Conservation (phyloP, 163 green algal species). For the Coccomyxa subellipsoidea region DNA sequence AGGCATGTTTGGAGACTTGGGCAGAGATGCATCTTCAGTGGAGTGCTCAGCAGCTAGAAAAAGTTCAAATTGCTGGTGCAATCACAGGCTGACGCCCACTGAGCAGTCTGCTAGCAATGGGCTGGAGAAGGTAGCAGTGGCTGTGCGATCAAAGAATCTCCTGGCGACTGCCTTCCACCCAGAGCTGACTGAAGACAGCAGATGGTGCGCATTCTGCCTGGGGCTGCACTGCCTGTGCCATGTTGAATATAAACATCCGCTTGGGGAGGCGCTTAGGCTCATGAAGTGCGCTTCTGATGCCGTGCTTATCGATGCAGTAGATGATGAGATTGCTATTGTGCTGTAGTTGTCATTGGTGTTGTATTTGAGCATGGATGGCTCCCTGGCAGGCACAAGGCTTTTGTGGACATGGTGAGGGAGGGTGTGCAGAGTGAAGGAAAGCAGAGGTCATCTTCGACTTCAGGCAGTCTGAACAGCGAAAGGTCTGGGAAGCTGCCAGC, state of each 20-base stretch:
- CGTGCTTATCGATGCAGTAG: no score
- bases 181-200: slow-evolving; percentile 89
- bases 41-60: no score
- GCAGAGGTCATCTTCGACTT: background rate
- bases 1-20: background rate
- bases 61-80: background rate
- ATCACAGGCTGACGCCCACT: slow-evolving; percentile 11
- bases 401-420: slow-evolving; percentile 77
- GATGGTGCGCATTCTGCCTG: slow-evolving; percentile 58
- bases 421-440: background rate
- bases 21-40: no score
- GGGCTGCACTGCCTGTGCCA: no score
- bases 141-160: slow-evolving; percentile 74
- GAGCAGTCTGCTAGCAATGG: slow-evolving; percentile 46
- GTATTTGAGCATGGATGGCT: no score
- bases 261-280: no score
- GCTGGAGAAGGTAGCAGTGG: slow-evolving; percentile 75
- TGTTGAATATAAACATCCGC: no score
- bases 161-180: slow-evolving; percentile 98
- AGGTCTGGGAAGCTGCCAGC: background rate
- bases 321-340: no score
- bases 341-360: no score
- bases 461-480: background rate
- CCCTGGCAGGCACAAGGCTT: slow-evolving; percentile 73
- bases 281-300: no score